A percentile compares a stretch with the other conserved stretches of the same genome.
Conservation (phyloP, 352 stramenopile species). For the Pythium aristosporum region DNA sequence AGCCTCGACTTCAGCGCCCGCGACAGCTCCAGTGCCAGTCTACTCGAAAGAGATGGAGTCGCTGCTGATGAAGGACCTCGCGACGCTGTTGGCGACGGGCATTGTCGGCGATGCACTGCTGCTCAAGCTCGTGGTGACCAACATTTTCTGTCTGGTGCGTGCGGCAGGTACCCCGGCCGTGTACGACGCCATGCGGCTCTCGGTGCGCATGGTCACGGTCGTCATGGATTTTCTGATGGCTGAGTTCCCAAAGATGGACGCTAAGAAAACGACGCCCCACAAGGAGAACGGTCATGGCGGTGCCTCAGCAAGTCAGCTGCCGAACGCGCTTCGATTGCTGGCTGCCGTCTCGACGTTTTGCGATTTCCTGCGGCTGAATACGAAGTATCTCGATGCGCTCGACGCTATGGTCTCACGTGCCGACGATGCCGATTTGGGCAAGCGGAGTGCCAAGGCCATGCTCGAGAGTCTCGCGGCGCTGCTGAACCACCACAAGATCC, state of each 20-base stretch:
- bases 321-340: slow-evolving; percentile 40
- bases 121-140: slow-evolving; percentile 78
- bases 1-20: slow-evolving; percentile 7
- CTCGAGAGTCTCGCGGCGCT: slow-evolving; percentile 49
- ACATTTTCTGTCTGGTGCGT: slow-evolving; percentile 70
- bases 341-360: slow-evolving; percentile 65
- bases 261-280: slow-evolving; percentile 18
- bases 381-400: slow-evolving; percentile 43
- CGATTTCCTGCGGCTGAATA: slow-evolving; percentile 60
- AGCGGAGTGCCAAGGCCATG: slow-evolving; percentile 37
- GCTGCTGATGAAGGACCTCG: slow-evolving; percentile 61
- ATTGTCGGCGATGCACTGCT: slow-evolving; percentile 73
- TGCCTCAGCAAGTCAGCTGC: slow-evolving; percentile 17
- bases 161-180: slow-evolving; percentile 27
- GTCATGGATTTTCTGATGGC: slow-evolving; percentile 55
- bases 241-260: slow-evolving; percentile 21
- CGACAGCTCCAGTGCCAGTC: slow-evolving; percentile 4
- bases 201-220: slow-evolving; percentile 39
- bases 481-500: slow-evolving; percentile 51
- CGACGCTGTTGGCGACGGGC: slow-evolving; percentile 48
- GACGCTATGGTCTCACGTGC: slow-evolving; percentile 33
- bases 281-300: slow-evolving; percentile 22
- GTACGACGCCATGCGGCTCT: slow-evolving; percentile 59
- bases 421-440: slow-evolving; percentile 19
- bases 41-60: slow-evolving; percentile 75